Base-by-base conservation (phyloP, 2,329 filamentous ascomycete genomes). In the Arthrocladium fulminans region DNA sequence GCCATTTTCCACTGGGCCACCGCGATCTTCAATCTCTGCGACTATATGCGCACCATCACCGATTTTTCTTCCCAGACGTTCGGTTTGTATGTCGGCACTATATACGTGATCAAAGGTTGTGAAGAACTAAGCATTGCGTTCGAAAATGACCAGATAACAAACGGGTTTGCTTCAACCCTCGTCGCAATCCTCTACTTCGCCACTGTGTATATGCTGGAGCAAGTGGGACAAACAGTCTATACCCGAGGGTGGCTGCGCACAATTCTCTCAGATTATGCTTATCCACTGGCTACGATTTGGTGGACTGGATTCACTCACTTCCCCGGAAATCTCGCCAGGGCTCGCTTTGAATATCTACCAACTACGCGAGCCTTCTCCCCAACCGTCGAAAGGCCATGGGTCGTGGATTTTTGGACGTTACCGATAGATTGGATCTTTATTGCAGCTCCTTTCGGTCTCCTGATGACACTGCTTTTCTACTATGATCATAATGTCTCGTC, bases 21-120 rank as follows among this genome's bases (percentile, higher is more conserved):
- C 4, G 69, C 74, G 0, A 61, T 75, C 20, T 70, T 69, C 46
- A 79, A 78, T 50, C 61, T 67, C 32, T 76, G 74, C 57, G 73
- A 79, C 56, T 77, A 77, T 56, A 77, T 78, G 74, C 70, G 74
- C 4, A 77, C 77, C 54, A 73, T 79, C 24, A 79, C 75, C 2
- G 73, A 77, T 49, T 78, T 78, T 51, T 75, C 73, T 0, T 73
- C 69, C 46, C 70, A 76, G 50, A 65, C 69, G 0, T 78, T 78
- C 49, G 73, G 73, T 40, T 67, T 74, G 56, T 77, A 78, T 57
- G 73, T 77, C 5, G 74, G 73, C 9, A 76, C 77, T 45, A 76
- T 77, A 40, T 77, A 78, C 49, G 70, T 75, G 56, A 66, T 76
- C 59, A 77, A 76, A 51, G 73, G 75, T n/a, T 70, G 77, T 0